These are phyloP conservation scores for Mycena belliarum DNA, from an alignment of 768 basidiomycete genomes.

Conservation along the genomic window DNA sequence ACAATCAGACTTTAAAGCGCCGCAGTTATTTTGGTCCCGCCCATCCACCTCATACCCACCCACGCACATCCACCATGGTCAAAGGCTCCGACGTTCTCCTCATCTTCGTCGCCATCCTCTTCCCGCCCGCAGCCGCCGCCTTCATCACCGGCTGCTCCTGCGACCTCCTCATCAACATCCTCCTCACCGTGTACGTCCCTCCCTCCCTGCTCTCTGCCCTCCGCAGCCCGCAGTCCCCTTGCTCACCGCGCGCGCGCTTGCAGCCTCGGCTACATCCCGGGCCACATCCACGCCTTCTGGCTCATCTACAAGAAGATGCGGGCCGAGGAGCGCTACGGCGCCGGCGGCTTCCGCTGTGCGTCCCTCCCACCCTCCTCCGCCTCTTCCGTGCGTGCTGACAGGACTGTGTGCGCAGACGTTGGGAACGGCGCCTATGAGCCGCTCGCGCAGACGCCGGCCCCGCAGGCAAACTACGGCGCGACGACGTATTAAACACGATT, in stretches of 20 bases:
- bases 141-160: slow-evolving; percentile 77
- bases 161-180: slow-evolving; percentile 84
- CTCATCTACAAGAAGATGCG: slow-evolving; percentile 89
- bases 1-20: too few species aligned
- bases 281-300: slow-evolving; percentile 81
- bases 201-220: not conserved
- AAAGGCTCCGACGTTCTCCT: slow-evolving; percentile 75
- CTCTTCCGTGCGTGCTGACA: not conserved
- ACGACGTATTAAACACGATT: slow-evolving; percentile 21
- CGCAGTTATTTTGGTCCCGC: too few species aligned
- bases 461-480: slow-evolving; percentile 24
- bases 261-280: slow-evolving; percentile 79
- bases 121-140: slow-evolving; percentile 60
- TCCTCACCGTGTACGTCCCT: slow-evolving; percentile 66
- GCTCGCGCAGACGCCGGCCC: slow-evolving; percentile 23
- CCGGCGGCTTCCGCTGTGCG: slow-evolving; percentile 76
- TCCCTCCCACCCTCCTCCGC: slow-evolving; percentile 14
- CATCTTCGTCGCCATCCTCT: slow-evolving; percentile 75
- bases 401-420: slow-evolving; percentile 22
- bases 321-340: slow-evolving; percentile 81
- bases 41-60: too few species aligned
- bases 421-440: slow-evolving; percentile 33
- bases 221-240: not conserved
- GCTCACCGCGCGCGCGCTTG: not conserved
- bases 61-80: slow-evolving; percentile 40